Base-by-base conservation (phyloP, 2,329 filamentous ascomycete genomes). In the Raffaelea ambrosiae region DNA sequence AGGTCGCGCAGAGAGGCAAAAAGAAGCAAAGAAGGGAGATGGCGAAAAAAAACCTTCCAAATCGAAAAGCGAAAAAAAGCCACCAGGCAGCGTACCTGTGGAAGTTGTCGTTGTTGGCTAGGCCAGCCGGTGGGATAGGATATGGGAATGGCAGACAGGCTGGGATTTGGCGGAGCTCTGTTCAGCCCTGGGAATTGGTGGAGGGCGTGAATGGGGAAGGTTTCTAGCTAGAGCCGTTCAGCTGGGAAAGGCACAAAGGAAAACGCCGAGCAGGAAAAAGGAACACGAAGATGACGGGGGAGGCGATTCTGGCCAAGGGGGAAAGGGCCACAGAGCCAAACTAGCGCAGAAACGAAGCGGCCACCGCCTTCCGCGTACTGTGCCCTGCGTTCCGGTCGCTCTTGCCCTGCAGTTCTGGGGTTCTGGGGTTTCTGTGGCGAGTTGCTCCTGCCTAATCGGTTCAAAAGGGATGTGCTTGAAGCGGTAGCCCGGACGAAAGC, bases 261-360 rank as follows among this genome's bases (percentile, higher is more conserved):
- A 31, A 31, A 20, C 18, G 26, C 19, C 22, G 40, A 40, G 23
- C 38, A 38, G 16, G n/a, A 43, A 36, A 14, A n/a, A 31, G 18
- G 7, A 21, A 21, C 22, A n/a, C 23, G 10, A 18, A 38, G 8
- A 38, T 16, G 35, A 18, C 11, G 18, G 40, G 31, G 19, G 19
- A 42, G 18, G 45, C 35, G 35, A 29, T 31, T 22, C 4, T 19
- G 40, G 19, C 19, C 39, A 40, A 26, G 22, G 20, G 40, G 19
- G 43, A 26, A 49, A 43, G 40, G 31, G 21, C 14, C 29, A 40
- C 4, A 11, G 33, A 11, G 43, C 39, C 31, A 39, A 43, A 4
- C 29, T 49, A 49, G 48, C 48, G 31, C 35, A 39, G 44, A 47
- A 40, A 47, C 43, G 44, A 46, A 40, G 48, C 40, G 41, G 38